Conservation (phyloP, 768 basidiomycete genomes). For the Boletus tomentosulus region DNA sequence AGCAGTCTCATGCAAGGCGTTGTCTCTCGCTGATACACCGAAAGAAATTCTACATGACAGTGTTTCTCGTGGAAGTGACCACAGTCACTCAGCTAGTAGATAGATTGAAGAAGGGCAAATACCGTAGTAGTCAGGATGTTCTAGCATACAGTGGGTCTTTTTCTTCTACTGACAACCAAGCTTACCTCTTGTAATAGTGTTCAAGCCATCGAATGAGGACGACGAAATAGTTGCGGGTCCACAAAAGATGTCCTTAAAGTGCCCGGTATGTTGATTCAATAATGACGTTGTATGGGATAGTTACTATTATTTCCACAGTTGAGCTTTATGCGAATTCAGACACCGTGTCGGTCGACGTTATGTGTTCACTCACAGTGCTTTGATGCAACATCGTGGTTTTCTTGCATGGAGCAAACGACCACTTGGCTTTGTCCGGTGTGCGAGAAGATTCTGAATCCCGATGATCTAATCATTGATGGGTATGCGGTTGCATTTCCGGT, state of each 20-base stretch:
- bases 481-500: conserved; percentile 31
- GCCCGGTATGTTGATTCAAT: conserved; percentile 62
- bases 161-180: not conserved
- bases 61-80: conserved; percentile 80
- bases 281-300: not conserved
- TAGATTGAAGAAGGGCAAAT: conserved; percentile 64
- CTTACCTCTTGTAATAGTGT: conserved; percentile 43
- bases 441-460: conserved; percentile 68
- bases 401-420: conserved; percentile 93
- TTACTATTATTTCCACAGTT: conserved; percentile 42
- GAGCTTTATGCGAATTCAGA: conserved; percentile 79
- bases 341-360: conserved; percentile 79
- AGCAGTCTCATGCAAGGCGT: conserved; percentile 10
- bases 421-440: conserved; percentile 96
- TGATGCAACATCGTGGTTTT: conserved; percentile 91
- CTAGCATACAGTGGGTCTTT: conserved; percentile 57
- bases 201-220: conserved; percentile 57
- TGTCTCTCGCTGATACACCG: conserved; percentile 33
- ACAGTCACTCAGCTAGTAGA: conserved; percentile 67
- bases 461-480: conserved; percentile 92
- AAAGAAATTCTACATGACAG: conserved; percentile 90
- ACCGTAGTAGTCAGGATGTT: conserved; percentile 58
- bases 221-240: conserved; percentile 91
- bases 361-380: conserved; percentile 95
- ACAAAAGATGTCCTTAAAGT: conserved; percentile 88